Conservation (phyloP, 192 early-diverging fungal genomes). For the Coemansia sp. region DNA sequence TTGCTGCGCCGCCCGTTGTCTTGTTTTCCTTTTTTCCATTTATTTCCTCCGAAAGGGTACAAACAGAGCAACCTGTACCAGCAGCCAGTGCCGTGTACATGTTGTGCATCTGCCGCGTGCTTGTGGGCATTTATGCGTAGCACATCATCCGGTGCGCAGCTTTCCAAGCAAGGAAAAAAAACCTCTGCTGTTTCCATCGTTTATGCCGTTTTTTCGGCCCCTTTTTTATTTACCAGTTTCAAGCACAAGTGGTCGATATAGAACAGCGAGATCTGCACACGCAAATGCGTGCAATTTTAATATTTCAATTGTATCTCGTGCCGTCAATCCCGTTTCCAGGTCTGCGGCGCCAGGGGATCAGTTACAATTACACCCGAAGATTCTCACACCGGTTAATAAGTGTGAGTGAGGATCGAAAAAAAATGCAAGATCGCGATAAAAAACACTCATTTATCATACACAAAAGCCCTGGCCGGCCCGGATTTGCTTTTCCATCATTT, state of each 20-base stretch:
- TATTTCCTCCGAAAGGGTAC: not conserved
- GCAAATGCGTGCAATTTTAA: not conserved
- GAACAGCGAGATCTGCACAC: not conserved
- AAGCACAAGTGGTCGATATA: not conserved
- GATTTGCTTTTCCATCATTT: not conserved
- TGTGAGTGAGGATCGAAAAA: not conserved
- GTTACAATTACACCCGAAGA: not conserved
- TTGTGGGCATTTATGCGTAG: not conserved
- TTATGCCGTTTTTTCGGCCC: not conserved
- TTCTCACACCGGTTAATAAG: not conserved
- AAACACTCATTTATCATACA: not conserved
- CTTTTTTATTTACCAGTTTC: not conserved
- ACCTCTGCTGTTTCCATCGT: not conserved
- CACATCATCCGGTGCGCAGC: not conserved
- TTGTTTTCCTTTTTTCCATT: not conserved
- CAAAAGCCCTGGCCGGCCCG: not conserved
- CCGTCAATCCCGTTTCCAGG: not conserved
- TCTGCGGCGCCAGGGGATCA: not conserved
- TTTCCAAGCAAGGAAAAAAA: not conserved
- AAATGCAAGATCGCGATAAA: not conserved
- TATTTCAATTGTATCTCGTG: too few species aligned
- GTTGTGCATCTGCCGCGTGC: not conserved
- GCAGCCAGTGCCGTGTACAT: not conserved
- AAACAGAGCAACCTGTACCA: not conserved
- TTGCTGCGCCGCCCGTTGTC: not conserved